These are phyloP conservation scores for Macrophomina pseudophaseolina DNA, from an alignment of 2,329 filamentous ascomycete genomes.

Conservation along the genomic window DNA sequence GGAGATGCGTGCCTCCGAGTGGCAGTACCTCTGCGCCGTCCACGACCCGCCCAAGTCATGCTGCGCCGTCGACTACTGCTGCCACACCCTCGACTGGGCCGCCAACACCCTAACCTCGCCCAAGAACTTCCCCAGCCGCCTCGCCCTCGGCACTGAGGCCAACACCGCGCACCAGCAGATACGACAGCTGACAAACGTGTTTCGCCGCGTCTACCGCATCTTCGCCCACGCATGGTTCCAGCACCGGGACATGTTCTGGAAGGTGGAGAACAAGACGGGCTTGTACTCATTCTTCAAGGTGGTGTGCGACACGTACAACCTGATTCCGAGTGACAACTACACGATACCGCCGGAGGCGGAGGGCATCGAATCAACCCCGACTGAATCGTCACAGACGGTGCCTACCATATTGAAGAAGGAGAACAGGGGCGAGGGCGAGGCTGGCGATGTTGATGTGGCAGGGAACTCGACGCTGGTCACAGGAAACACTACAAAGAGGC, in stretches of 20 bases:
- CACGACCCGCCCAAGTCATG: slow-evolving; percentile 96
- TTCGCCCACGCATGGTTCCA: slow-evolving; percentile 99
- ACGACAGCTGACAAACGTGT: slow-evolving; percentile 92
- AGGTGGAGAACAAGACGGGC: slow-evolving; percentile 86
- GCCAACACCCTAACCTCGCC: slow-evolving; percentile 92
- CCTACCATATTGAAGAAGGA: slow-evolving; percentile 46
- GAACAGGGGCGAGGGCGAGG: slow-evolving; percentile 29
- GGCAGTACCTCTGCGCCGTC: slow-evolving; percentile 98
- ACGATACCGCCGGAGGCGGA: slow-evolving; percentile 94
- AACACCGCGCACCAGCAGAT: slow-evolving; percentile 59
- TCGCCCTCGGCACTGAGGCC: slow-evolving; percentile 60
- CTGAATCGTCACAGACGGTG: slow-evolving; percentile 29
- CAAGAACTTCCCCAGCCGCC: slow-evolving; percentile 91
- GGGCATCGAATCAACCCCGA: slow-evolving; percentile 64
- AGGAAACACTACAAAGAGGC: slow-evolving; percentile 77
- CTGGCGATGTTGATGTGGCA: slow-evolving; percentile 29
- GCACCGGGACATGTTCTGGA: slow-evolving; percentile 93
- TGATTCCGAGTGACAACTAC: slow-evolving; percentile 93
- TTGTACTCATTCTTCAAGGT: slow-evolving; percentile 97
- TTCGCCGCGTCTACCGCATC: slow-evolving; percentile 90
- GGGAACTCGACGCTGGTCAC: slow-evolving; percentile 56
- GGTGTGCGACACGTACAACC: slow-evolving; percentile 87
- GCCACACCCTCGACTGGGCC: slow-evolving; percentile 97
- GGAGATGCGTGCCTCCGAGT: slow-evolving; percentile 98
- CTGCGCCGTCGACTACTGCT: slow-evolving; percentile 98